Percentiles rank a stretch among this genome's conserved stretches.
These are phyloP conservation scores for Cyclostephanos tholiformis DNA, from an alignment of 108 stramenopile genomes.

Conservation along the genomic window DNA sequence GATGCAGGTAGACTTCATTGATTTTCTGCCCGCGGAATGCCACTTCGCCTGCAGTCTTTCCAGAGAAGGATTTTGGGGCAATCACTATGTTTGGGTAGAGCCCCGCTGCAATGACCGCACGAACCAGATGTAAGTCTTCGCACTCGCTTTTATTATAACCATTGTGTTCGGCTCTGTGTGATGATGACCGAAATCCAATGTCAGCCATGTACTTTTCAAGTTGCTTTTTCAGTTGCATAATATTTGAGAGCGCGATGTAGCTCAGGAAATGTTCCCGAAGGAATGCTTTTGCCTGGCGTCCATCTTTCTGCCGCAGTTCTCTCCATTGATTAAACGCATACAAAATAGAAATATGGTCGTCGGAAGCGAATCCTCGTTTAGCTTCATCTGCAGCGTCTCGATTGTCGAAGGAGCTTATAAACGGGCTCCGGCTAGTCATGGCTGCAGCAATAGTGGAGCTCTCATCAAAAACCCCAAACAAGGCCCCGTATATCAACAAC, in stretches of 20 bases:
- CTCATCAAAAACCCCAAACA: constrained; percentile 87
- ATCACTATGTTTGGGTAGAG: constrained; percentile 90
- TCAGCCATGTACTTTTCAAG: constrained; percentile 50
- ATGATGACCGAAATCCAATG: constrained; percentile 24
- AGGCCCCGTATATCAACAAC: constrained; percentile 64
- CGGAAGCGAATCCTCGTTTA: constrained; percentile 62
- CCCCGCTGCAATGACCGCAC: constrained; percentile 85
- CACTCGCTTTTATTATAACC: constrained; percentile 21
- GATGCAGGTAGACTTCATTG: constrained; percentile 71
- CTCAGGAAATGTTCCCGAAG: constrained; percentile 72
- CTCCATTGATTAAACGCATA: constrained; percentile 78
- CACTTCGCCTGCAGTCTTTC: constrained; percentile 61
- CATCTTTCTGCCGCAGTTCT: constrained; percentile 38
- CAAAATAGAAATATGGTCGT: constrained; percentile 84
- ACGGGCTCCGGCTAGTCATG: constrained; percentile 77
- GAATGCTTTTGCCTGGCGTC: constrained; percentile 58
- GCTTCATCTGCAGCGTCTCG: constrained; percentile 79
- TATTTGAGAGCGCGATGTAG: constrained; percentile 65
- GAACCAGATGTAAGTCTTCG: constrained; percentile 66
- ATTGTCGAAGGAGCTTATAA: constrained; percentile 77
- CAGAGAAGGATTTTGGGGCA: constrained; percentile 57
- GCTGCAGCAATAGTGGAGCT: constrained; percentile 85
- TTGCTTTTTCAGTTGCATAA: constrained; percentile 75
- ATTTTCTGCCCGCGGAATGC: constrained; percentile 61
- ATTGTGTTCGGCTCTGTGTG: constrained; percentile 1